These are phyloP conservation scores for Teunomyces aglyptinius DNA, from an alignment of 805 yeast species.

Conservation along the genomic window DNA sequence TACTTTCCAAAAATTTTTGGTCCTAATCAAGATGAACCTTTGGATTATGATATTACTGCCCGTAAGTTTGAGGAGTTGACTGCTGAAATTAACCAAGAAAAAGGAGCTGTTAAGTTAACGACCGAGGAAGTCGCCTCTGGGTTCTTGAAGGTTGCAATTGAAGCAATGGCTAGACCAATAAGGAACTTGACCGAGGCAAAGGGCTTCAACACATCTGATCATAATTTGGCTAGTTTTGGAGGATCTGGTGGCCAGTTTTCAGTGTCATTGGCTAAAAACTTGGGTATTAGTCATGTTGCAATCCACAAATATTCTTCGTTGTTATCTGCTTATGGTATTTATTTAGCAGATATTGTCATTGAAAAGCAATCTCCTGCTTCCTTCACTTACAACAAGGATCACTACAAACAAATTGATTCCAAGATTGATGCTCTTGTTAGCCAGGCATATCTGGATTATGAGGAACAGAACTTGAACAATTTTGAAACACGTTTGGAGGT, in stretches of 20 bases:
- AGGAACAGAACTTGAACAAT: conserved; percentile 49
- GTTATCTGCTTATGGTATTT: conserved; percentile 84
- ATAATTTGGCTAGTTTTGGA: conserved; percentile 79
- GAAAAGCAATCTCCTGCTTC: conserved; percentile 39
- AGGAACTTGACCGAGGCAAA: conserved; percentile 81
- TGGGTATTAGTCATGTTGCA: conserved; percentile 67
- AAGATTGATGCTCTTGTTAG: conserved; percentile 46
- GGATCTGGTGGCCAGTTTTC: conserved; percentile 96
- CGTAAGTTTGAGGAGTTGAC: conserved; percentile 55
- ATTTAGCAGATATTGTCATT: conserved; percentile 56
- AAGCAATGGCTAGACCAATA: conserved; percentile 88
- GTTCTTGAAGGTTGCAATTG: conserved; percentile 79
- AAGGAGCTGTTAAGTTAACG: conserved; percentile 36
- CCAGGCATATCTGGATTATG: conserved; percentile 38
- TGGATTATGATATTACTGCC: conserved; percentile 39
- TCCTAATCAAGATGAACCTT: conserved; percentile 31
- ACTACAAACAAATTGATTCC: conserved; percentile 36
- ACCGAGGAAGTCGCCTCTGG: conserved; percentile 77
- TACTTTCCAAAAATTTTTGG: conserved; percentile 40
- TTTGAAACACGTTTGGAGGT: conserved; percentile 54
- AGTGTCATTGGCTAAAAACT: conserved; percentile 65
- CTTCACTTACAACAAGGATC: conserved; percentile 17
- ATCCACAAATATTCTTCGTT: conserved; percentile 83
- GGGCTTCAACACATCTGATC: conserved; percentile 65
- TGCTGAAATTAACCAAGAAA: conserved; percentile 51